Conservation (phyloP, 179 eudicot genomes). For the Nepenthes alata region DNA sequence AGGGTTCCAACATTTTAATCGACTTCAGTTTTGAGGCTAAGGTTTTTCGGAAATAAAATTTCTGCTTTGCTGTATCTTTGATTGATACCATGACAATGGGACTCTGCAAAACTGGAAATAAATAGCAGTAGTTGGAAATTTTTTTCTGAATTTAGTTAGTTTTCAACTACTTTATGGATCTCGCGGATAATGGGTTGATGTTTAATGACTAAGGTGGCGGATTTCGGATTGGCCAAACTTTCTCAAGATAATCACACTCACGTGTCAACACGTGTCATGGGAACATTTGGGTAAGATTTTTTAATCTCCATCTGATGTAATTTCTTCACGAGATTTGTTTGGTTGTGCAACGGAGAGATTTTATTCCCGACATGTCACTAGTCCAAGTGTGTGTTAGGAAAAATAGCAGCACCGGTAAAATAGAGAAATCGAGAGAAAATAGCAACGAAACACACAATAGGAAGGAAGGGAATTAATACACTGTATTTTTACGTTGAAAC, state of each 20-base stretch:
- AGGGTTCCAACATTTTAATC: constrained; percentile 5
- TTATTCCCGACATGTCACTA: too few relatives aligned
- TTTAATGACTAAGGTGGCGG: constrained; percentile 5
- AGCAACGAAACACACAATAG: too few relatives aligned
- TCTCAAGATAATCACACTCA: constrained; percentile 4
- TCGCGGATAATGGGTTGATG: background rate
- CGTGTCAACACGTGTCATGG: constrained; percentile 10
- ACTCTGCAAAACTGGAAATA: too few relatives aligned
- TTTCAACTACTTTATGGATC: background rate
- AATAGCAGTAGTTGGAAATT: too few relatives aligned
- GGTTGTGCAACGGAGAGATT: too few relatives aligned
- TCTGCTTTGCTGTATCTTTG: too few relatives aligned
- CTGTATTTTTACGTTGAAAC: background rate
- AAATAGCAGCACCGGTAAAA: too few relatives aligned
- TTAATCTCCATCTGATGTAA: background rate
- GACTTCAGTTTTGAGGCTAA: constrained; percentile 9
- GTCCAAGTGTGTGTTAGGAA: too few relatives aligned
- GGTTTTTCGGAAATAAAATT: background rate
- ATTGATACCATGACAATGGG: too few relatives aligned
- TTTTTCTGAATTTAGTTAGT: background rate
- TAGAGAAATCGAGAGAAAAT: too few relatives aligned
- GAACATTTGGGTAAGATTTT: constrained; percentile 7
- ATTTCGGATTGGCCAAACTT: constrained; percentile 9
- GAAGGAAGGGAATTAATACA: background rate
- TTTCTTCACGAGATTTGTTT: too few relatives aligned